Conservation (phyloP, 345 rosid species). For the Raphanus raphanistrum region DNA sequence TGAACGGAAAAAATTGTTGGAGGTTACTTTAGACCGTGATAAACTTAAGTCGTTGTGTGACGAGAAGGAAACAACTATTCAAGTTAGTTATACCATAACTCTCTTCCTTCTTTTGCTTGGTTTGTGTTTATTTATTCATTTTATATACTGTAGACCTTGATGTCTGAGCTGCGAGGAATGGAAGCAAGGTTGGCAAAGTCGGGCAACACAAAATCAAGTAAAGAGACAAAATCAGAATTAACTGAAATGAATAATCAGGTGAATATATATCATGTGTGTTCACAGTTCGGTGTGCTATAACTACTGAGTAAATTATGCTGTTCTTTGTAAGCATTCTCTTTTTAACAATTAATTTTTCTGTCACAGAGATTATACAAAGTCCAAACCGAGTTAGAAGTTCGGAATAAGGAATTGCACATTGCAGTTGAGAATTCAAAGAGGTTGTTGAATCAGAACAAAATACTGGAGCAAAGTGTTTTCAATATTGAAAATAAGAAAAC, state of each 20-base stretch:
- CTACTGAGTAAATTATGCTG: not conserved
- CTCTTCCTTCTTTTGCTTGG: slow-evolving; percentile 14
- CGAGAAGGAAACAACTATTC: slow-evolving; percentile 71
- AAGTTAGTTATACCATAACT: slow-evolving; percentile 48
- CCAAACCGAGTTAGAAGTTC: slow-evolving; percentile 64
- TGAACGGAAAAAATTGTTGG: slow-evolving; percentile 61
- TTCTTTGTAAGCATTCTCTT: not conserved
- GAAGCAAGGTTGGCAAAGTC: slow-evolving; percentile 59
- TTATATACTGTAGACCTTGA: slow-evolving; percentile 48
- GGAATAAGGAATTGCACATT: slow-evolving; percentile 54
- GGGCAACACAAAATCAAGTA: slow-evolving; percentile 45
- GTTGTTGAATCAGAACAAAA: slow-evolving; percentile 54
- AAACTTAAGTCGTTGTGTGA: slow-evolving; percentile 53
- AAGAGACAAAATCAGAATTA: slow-evolving; percentile 46
- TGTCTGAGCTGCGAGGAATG: slow-evolving; percentile 58
- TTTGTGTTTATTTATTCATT: slow-evolving; percentile 9
- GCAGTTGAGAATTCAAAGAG: slow-evolving; percentile 56
- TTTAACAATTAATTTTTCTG: slow-evolving; percentile 25
- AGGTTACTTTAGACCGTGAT: slow-evolving; percentile 55
- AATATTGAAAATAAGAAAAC: slow-evolving; percentile 61
- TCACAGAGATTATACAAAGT: slow-evolving; percentile 55
- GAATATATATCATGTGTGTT: slow-evolving; percentile 10
- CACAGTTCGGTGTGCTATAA: not conserved
- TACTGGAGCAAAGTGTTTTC: slow-evolving; percentile 61
- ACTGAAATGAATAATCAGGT: slow-evolving; percentile 62